Base-by-base conservation (phyloP, 371 early-diverging fungal species). In the Mortierella sp. region DNA sequence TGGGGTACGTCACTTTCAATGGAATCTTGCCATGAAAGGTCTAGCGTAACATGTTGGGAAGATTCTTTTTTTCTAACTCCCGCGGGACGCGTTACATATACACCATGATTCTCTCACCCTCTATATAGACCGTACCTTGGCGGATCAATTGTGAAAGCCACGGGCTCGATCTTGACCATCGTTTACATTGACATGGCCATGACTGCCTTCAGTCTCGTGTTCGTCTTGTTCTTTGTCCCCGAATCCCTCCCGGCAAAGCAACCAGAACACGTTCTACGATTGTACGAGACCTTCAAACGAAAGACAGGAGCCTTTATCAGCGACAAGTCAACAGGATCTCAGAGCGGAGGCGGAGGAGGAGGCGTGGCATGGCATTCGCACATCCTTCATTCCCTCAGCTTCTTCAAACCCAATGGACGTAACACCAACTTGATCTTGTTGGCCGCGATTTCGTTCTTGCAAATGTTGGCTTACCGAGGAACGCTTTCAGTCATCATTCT, bases 231-330 rank as follows among this genome's bases (percentile, higher is more conserved):
- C 19, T 0, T 81, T 27, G 26, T 87, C 27, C 86, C 88, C 1
- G 88, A 88, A 59, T 86, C 88, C 0, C 43, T 72, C 0, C 72
- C 79, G 2, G n/a, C 53, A 12, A 60, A 46, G 27, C 79, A 72
- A 21, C 43, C 41, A 51, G 71, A 26, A 46, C 18, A 27, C 1
- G 42, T 72, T 9, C 63, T 34, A 13, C 51, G 18, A 26, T 45
- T 65, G 16, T 58, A 58, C 38, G 63, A 52, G 13, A 46, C 30
- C 8, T 9, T 26, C 10, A 34, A 34, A 34, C 34, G 34, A 34
- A 41, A 19, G 7, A 16, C 45, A 57, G 31, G 50, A 50, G 39
- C 50, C 39, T 19, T 41, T 13, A 6, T n/a, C 42, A 3, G 19
- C n/a, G 23, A n/a, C 14, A 21, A 41, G n/a, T 8, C 18, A n/a